Base-by-base conservation (phyloP, 139 green algal genomes). In the Edaphochlamys debaryana region DNA sequence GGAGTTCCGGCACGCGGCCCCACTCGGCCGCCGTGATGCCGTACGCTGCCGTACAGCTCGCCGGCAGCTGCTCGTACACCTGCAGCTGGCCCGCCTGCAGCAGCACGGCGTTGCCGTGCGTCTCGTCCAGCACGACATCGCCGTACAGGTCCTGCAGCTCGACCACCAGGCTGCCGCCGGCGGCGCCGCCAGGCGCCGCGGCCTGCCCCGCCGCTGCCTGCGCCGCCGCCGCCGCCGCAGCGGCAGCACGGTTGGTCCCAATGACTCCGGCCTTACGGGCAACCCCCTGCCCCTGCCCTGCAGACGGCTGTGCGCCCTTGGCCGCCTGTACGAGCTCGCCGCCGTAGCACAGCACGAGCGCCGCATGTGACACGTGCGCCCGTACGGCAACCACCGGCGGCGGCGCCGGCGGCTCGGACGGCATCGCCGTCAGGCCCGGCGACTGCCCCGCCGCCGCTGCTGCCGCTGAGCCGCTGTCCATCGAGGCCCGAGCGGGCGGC, bases 111-210 rank as follows among this genome's bases (percentile, higher is more conserved):
- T 68, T 76, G 64, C 78, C 78, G 40, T 77, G 36, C 29, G 15
- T 25, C 4, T 29, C 29, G 17, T 76, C 78, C 48, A 69, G 36
- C 23, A 23, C 9, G 20, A 76, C 11, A 37, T 76, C 50, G 29
- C 36, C 63, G 50, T n/a, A 56, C 17, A 76, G 25, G 36, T 84
- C 78, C 34, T 77, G 67, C 23, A 84, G 78, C 78, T 84, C 78
- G 27, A 75, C 3, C 27, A 84, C 78, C 11, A 84, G 34, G 78
- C 78, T 84, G 66, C 78, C 78, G 32, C 62, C 76, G 1, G 32
- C 30, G 32, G 36, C 42, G 9, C 13, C 30, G 72, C 8, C 15
- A 5, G 72, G 36, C 9, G 29, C 25, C 7, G 54, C 37, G 40
- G 22, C 60, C 27, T 20, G 48, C 70, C 48, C 29, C 62, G 45